Evolutionary conservation across 1,139 yeast species (phyloP).

Genomic region (Suhomyces choctaworum): DNA sequence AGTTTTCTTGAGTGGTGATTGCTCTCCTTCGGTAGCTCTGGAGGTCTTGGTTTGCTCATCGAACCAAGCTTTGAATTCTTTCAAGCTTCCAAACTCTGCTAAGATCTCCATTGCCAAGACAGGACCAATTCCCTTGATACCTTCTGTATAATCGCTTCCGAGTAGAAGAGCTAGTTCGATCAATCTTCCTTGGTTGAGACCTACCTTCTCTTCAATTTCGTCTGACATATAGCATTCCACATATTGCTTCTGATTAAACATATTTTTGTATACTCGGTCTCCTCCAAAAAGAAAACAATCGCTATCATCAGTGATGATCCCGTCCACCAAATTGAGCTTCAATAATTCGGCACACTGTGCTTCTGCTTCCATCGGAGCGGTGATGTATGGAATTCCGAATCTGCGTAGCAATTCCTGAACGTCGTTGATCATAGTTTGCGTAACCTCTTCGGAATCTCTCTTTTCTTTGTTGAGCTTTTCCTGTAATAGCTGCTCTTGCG

Average conservation of each 20-base stretch:
- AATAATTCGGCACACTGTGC: conserved; percentile 91
- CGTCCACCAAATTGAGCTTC: conserved; percentile 75
- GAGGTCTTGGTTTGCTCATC: conserved; percentile 29
- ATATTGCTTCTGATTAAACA: conserved; percentile 91
- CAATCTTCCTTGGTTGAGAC: conserved; percentile 60
- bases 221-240: conserved; percentile 78
- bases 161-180: conserved; percentile 78
- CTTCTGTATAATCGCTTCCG: conserved; percentile 95
- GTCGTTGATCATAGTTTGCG: conserved; percentile 80
- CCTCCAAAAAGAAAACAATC: conserved; percentile 97
- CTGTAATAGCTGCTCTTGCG: conserved; percentile 55
- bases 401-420: conserved; percentile 83
- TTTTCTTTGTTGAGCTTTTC: conserved; percentile 65
- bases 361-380: conserved; percentile 98
- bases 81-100: conserved; percentile 69
- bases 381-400: conserved; percentile 90
- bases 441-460: conserved; percentile 90
- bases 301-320: conserved; percentile 95
- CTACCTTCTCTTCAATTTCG: conserved; percentile 64
- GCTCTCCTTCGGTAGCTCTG: conserved; percentile 15
- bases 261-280: conserved; percentile 76
- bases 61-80: conserved; percentile 41
- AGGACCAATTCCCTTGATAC: conserved; percentile 89
- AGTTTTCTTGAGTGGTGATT: conserved; percentile 41
- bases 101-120: conserved; percentile 90